A percentile compares a stretch with the other conserved stretches of the same genome.
Evolutionary conservation across 345 rosid genomes (phyloP).

Genomic region (Camelina hispida): DNA sequence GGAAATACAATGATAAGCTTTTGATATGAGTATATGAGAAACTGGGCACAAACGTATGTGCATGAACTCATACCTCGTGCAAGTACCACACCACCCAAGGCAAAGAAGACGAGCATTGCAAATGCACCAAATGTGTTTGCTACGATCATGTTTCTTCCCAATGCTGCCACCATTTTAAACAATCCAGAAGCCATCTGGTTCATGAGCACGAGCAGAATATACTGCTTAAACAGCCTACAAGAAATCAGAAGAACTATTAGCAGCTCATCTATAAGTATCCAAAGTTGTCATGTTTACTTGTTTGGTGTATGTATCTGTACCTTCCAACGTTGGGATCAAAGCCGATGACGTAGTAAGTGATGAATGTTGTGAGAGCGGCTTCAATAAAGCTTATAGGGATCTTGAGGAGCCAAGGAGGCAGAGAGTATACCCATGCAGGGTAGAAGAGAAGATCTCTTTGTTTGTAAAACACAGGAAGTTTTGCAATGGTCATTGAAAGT

Average conservation of each 20-base stretch:
- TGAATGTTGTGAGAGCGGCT: conserved; percentile 65
- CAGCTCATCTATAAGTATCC: neutral
- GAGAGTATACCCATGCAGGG: conserved; percentile 81
- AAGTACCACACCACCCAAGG: conserved; percentile 68
- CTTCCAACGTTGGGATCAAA: conserved; percentile 75
- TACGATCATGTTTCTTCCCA: conserved; percentile 65
- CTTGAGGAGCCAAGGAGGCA: conserved; percentile 84
- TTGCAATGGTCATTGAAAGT: conserved; percentile 73
- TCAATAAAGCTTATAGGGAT: conserved; percentile 71
- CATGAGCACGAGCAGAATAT: conserved; percentile 52
- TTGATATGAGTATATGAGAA: neutral
- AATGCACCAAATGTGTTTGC: conserved; percentile 71
- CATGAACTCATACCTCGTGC: conserved; percentile 51
- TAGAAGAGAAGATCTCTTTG: conserved; percentile 76
- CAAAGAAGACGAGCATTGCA: conserved; percentile 54
- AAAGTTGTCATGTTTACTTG: neutral
- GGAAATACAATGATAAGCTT: neutral
- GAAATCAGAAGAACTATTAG: conserved; percentile 25
- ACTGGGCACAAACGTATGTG: neutral
- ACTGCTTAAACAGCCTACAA: conserved; percentile 72
- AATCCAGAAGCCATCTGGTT: conserved; percentile 72
- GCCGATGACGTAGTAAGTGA: conserved; percentile 74
- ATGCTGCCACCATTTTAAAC: conserved; percentile 61
- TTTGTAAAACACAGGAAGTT: conserved; percentile 88
- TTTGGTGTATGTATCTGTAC: conserved; percentile 43